These are phyloP conservation scores for Saccharomycopsis schoenii DNA, from an alignment of 805 yeast species.

Conservation along the genomic window DNA sequence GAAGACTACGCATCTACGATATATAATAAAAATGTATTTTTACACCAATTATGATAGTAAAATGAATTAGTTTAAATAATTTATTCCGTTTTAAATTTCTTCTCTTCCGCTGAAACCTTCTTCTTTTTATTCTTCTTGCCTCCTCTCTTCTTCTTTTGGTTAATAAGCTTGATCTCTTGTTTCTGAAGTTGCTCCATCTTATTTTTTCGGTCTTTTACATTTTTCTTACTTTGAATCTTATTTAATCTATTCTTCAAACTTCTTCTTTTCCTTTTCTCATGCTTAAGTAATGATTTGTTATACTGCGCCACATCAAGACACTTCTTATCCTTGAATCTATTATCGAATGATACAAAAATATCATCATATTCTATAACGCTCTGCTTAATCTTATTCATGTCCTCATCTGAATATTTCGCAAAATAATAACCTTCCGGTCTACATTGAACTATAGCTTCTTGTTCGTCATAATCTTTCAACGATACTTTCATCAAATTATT, in stretches of 20 bases:
- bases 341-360: slow-evolving; percentile 6
- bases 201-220: slow-evolving; percentile 7
- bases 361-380: slow-evolving; percentile 10
- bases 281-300: slow-evolving; percentile 3
- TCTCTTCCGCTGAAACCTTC: slow-evolving; percentile 2
- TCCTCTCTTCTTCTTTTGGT: slow-evolving; percentile 18
- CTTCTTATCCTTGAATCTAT: slow-evolving; percentile 2
- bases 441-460: background rate
- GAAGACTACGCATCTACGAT: background rate
- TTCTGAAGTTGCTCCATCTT: background rate
- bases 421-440: slow-evolving; percentile 15
- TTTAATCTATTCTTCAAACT: slow-evolving; percentile 12
- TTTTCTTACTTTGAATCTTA: slow-evolving; percentile 4
- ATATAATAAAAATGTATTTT: background rate
- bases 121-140: slow-evolving; percentile 18
- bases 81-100: slow-evolving; percentile 12
- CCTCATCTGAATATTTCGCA: slow-evolving; percentile 6
- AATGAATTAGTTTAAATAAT: background rate
- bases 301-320: slow-evolving; percentile 7
- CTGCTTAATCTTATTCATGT: background rate
- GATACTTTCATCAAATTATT: slow-evolving; percentile 10
- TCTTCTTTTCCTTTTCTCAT: slow-evolving; percentile 9
- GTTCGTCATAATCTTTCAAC: slow-evolving; percentile 8
- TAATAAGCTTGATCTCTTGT: background rate
- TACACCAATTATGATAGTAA: background rate